A percentile compares a stretch with the other conserved stretches of the same genome.
These are phyloP conservation scores for Candida morakotiae DNA, from an alignment of 805 yeast genomes.

Conservation along the genomic window DNA sequence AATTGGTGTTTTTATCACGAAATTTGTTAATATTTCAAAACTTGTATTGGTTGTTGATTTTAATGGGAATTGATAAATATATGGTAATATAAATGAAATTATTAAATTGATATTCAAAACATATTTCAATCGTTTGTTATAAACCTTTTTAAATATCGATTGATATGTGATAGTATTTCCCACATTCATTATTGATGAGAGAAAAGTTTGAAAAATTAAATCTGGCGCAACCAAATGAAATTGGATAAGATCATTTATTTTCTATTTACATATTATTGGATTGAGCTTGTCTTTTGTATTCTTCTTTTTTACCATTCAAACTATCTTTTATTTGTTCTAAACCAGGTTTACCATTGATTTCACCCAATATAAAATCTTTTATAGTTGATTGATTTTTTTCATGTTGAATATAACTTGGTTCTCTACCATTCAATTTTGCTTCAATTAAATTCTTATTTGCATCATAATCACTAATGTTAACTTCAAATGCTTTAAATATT, in stretches of 20 bases:
- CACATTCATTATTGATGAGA: not conserved
- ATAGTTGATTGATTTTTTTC: constrained; percentile 30
- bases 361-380: constrained; percentile 35
- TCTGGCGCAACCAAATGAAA: constrained; percentile 1
- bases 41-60: constrained; percentile 15
- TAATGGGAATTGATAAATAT: constrained; percentile 23
- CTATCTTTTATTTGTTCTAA: constrained; percentile 33
- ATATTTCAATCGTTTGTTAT: constrained; percentile 31
- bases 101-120: constrained; percentile 28
- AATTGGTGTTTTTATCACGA: constrained; percentile 25
- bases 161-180: constrained; percentile 13
- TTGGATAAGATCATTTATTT: not conserved
- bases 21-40: constrained; percentile 14
- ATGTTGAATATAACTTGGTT: constrained; percentile 23
- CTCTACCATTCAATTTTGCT: constrained; percentile 30
- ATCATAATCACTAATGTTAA: constrained; percentile 31
- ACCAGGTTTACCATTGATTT: constrained; percentile 40
- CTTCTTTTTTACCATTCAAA: constrained; percentile 37
- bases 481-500: constrained; percentile 54
- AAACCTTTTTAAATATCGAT: constrained; percentile 25
- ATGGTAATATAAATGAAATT: constrained; percentile 21
- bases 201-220: not conserved
- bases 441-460: constrained; percentile 28
- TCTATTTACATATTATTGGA: constrained; percentile 15
- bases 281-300: constrained; percentile 34